phyloP scores from a whole-genome alignment of 805 yeast genomes.

The Cyberlindnera bimundalis region DNA sequence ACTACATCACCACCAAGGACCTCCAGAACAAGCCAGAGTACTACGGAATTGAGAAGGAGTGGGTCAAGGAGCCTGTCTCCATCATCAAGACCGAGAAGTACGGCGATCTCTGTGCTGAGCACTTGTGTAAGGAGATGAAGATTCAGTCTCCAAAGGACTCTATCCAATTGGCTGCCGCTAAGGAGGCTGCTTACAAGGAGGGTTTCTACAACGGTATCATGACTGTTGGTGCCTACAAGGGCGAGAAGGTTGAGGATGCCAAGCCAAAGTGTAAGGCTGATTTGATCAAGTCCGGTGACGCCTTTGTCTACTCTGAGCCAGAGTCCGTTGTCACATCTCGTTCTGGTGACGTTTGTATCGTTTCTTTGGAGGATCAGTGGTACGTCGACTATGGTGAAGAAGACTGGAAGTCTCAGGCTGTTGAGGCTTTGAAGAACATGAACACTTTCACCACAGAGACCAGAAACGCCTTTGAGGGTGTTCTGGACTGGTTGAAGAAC shows the following conservation, averaged over 20 bases:
- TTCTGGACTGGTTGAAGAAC: constrained; percentile 91
- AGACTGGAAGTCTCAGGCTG: constrained; percentile 78
- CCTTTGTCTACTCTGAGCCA: constrained; percentile 92
- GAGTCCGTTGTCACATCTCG: constrained; percentile 87
- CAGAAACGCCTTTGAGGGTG: constrained; percentile 88
- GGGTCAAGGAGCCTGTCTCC: constrained; percentile 80
- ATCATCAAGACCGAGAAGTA: constrained; percentile 78
- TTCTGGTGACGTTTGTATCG: constrained; percentile 95
- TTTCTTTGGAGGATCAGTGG: constrained; percentile 98
- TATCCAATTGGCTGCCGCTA: constrained; percentile 83
- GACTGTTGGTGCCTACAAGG: constrained; percentile 77
- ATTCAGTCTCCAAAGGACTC: constrained; percentile 94
- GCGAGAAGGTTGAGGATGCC: constrained; percentile 87
- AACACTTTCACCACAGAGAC: constrained; percentile 81
- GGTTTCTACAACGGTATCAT: constrained; percentile 89
- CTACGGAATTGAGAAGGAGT: constrained; percentile 77
- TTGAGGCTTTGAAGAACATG: constrained; percentile 74
- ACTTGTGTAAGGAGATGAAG: constrained; percentile 78
- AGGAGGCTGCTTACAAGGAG: constrained; percentile 93
- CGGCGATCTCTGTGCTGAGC: constrained; percentile 87
- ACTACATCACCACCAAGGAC: constrained; percentile 81
- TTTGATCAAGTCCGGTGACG: constrained; percentile 69
- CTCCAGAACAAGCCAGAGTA: constrained; percentile 86
- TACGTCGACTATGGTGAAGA: constrained; percentile 95
- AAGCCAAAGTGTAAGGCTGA: constrained; percentile 85